Base-by-base conservation (phyloP, 2,329 filamentous ascomycete species). In the Pestalotiopsis fici region DNA sequence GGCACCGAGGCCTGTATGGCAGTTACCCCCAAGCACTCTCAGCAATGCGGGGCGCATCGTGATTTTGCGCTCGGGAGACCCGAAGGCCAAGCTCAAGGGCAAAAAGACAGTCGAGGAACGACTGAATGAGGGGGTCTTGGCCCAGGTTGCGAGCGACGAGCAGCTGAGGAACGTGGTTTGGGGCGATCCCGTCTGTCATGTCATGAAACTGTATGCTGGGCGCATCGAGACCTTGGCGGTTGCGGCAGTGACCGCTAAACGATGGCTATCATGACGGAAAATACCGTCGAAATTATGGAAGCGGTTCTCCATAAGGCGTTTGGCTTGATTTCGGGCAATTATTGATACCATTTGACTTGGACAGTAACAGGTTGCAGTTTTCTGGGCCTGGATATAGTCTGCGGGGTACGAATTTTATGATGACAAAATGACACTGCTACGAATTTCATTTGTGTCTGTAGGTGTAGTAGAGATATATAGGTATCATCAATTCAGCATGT, bases 181-280 rank as follows among this genome's bases (percentile, higher is more conserved):
- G 86, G 94, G 94, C 0, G 93, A 97, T 76, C 92, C 93, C 0
- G 83, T 93, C 56, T 91, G 90, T 76, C 94, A 97, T 80, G 84
- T 90, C 72, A 97, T 97, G 94, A 88, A 83, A 68, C 75, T 96
- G 23, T 97, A 97, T 78, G 88, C 88, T 15, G 87, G 85, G 23
- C 82, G 94, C 65, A 87, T 97, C 57, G 91, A 96, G 76, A 81
- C 83, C 3, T 79, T 97, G 66, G 92, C 92, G 12, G 89, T 90
- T 1, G 88, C 86, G 67, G 92, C 91, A 12, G 89, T 92, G 12
- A 91, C 87, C 37, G 80, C 75, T 25, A 79, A 75, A 71, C 71
- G 70, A 12, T 66, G 67, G 65, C 75, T 37, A n/a, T 55, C 31
- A 15, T n/a, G 13, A 28, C 28, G n/a, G 15, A 18, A n/a, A 7